These are phyloP conservation scores for Stenogyne calaminthoides DNA, from an alignment of 305 asterid species.

Conservation along the genomic window DNA sequence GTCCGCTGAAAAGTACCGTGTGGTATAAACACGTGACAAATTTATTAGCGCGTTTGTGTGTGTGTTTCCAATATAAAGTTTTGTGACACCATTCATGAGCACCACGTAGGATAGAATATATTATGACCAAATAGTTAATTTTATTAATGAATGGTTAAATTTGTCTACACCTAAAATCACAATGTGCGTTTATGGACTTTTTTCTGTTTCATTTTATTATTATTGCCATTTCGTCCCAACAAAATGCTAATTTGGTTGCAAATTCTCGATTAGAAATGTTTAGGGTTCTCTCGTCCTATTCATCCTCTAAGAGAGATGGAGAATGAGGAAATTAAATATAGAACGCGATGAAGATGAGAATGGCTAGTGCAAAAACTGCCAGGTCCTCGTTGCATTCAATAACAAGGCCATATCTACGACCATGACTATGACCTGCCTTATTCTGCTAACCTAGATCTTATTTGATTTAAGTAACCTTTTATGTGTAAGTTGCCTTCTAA, in stretches of 20 bases:
- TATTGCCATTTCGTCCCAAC: neutral
- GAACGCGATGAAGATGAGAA: slow-evolving; percentile 16
- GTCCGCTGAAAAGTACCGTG: neutral
- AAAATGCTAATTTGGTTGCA: slow-evolving; percentile 22
- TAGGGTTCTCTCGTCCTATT: neutral
- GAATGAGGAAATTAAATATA: slow-evolving; percentile 8
- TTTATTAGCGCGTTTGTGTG: neutral
- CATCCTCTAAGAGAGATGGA: slow-evolving; percentile 5
- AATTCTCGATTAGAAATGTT: slow-evolving; percentile 4
- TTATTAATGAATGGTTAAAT: neutral
- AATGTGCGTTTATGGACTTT: neutral
- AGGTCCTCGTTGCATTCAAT: neutral
- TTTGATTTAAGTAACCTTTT: neutral
- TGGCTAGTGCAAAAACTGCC: slow-evolving; percentile 7
- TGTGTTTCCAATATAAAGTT: neutral
- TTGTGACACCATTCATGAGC: neutral
- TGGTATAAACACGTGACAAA: neutral
- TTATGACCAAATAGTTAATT: neutral
- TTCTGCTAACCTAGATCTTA: slow-evolving; percentile 14
- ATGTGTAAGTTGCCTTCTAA: slow-evolving; percentile 7
- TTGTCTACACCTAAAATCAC: neutral
- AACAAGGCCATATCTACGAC: neutral
- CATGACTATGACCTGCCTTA: slow-evolving; percentile 10
- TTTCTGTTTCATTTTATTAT: neutral
- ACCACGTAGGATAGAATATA: neutral